Evolutionary conservation across 805 yeast genomes (phyloP).

Genomic region (Wickerhamiella siamensis): DNA sequence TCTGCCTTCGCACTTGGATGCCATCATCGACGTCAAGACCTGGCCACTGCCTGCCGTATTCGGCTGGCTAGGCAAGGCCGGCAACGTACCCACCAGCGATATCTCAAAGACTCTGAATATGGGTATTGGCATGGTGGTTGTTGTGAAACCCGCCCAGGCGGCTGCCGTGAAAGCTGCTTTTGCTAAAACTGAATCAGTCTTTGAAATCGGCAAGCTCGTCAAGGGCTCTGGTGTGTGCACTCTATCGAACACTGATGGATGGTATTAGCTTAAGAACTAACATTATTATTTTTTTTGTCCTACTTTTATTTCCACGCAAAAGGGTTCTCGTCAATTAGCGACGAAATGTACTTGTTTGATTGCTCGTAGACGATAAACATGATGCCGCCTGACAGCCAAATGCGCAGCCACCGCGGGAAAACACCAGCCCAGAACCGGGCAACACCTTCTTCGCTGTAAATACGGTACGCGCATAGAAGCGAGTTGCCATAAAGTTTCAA

Average conservation of each 20-base stretch:
- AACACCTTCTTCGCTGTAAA: constrained; percentile 29
- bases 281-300: not conserved
- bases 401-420: constrained; percentile 51
- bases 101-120: constrained; percentile 82
- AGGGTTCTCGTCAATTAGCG: constrained; percentile 14
- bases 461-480: constrained; percentile 23
- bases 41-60: constrained; percentile 86
- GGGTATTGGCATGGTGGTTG: constrained; percentile 93
- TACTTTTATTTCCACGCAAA: constrained; percentile 9
- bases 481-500: constrained; percentile 24
- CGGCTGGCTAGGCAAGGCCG: constrained; percentile 86
- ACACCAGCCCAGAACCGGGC: constrained; percentile 26
- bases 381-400: constrained; percentile 56
- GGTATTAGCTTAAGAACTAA: constrained; percentile 19
- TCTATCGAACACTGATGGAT: constrained; percentile 22
- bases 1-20: constrained; percentile 65
- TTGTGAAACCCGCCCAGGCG: constrained; percentile 59
- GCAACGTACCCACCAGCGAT: constrained; percentile 76
- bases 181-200: constrained; percentile 62
- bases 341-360: constrained; percentile 9
- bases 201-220: constrained; percentile 47
- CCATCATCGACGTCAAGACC: constrained; percentile 57
- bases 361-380: constrained; percentile 45
- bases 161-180: constrained; percentile 39
- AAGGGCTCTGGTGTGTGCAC: constrained; percentile 31